Base-by-base conservation (phyloP, 352 stramenopile species). In the Globisporangium ultimum region DNA sequence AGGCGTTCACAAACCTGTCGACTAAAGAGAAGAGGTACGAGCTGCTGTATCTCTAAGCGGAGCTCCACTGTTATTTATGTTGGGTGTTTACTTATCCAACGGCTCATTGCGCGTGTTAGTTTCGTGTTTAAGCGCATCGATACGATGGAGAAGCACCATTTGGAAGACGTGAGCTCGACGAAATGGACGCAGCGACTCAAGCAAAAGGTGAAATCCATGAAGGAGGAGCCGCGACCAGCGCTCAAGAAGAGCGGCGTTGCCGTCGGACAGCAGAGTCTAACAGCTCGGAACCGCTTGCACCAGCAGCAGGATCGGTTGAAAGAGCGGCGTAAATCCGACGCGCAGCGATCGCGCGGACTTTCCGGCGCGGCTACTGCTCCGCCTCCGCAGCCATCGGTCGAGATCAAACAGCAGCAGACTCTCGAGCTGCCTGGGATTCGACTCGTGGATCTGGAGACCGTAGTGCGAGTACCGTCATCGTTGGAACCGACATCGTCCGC, bases 121-220 rank as follows among this genome's bases (percentile, higher is more conserved):
- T 91, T 93, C 55, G 75, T 94, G 20, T 92, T 94, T 50, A 92
- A 78, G 55, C 85, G 84, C 58, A 92, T 94, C 21, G 83, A 94
- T 57, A 94, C 85, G 12, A 76, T 94, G 72, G 72, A 93, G 48
- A 61, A 83, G 38, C 59, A 83, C 52, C 62, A 77, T 20, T 32
- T 79, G 17, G 50, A 53, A 17, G 61, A 67, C n/a, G 55, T 62
- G 0, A 66, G 61, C 42, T 66, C 75, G 18, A 59, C 60, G 32
- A 93, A 87, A 48, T 90, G 76, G 83, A 80, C 74, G 17, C 71
- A 90, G 52, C 58, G 72, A 38, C 61, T 91, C 22, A 92, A 91
- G 56, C 76, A 71, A 51, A 91, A 89, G 57, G 75, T 74, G 6
- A 77, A 82, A 1, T 74, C 76, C 12, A 67, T 87, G 7, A 84